A percentile compares a stretch with the other conserved stretches of the same genome.
These are phyloP conservation scores for Hortaea werneckii DNA, from an alignment of 2,329 filamentous ascomycete genomes.

Conservation along the genomic window DNA sequence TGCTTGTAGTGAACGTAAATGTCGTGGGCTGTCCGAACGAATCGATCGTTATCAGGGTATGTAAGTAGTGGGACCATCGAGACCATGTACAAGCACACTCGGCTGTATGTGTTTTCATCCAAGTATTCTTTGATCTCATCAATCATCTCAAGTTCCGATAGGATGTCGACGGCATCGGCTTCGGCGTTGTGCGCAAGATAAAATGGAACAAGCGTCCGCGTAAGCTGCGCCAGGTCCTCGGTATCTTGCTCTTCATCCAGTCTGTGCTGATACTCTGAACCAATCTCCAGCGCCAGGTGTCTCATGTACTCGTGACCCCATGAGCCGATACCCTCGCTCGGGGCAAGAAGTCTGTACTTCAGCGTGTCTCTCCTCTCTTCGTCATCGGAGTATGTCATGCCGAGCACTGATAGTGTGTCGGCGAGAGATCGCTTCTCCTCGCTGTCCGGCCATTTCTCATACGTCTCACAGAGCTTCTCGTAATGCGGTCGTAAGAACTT, in stretches of 20 bases:
- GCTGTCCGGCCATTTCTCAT: slow-evolving; percentile 78
- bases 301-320: slow-evolving; percentile 99
- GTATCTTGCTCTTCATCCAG: slow-evolving; percentile 75
- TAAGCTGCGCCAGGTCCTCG: slow-evolving; percentile 76
- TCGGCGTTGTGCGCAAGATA: slow-evolving; percentile 97
- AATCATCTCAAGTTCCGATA: slow-evolving; percentile 97
- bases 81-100: slow-evolving; percentile 96
- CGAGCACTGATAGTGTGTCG: slow-evolving; percentile 92
- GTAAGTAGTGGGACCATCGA: slow-evolving; percentile 98
- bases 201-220: slow-evolving; percentile 75
- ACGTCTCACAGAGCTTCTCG: slow-evolving; percentile 73
- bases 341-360: slow-evolving; percentile 85
- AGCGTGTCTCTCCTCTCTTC: slow-evolving; percentile 92
- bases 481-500: slow-evolving; percentile 98
- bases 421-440: slow-evolving; percentile 82
- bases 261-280: slow-evolving; percentile 83
- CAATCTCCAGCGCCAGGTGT: slow-evolving; percentile 90
- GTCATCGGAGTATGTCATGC: slow-evolving; percentile 90
- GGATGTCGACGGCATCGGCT: slow-evolving; percentile 90
- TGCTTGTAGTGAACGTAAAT: slow-evolving; percentile 93
- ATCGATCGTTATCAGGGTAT: slow-evolving; percentile 93
- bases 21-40: slow-evolving; percentile 82
- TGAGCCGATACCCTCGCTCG: slow-evolving; percentile 83
- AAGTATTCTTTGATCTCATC: slow-evolving; percentile 80
- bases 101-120: slow-evolving; percentile 84